Conservation (phyloP, 2,329 filamentous ascomycete species). For the Paecilomyces dactylethromorphus region DNA sequence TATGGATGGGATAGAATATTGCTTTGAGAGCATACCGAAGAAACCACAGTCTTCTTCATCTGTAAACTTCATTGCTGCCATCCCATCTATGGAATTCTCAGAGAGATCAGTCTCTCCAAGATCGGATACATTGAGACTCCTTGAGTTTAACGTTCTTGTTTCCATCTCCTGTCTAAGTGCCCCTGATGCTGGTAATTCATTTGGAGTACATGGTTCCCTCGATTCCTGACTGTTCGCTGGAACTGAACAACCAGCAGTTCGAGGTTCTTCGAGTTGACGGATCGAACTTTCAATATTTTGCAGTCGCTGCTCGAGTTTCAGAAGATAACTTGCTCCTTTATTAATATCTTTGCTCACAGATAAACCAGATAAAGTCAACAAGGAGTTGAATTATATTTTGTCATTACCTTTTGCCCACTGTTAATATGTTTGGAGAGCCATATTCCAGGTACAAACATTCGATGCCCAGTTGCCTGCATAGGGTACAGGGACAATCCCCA, state of each 20-base stretch:
- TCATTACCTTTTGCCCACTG: slow-evolving; percentile 10
- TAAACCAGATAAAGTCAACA: not conserved
- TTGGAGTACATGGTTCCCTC: too few relatives aligned
- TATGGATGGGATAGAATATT: too few relatives aligned
- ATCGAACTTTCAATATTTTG: slow-evolving; percentile 6
- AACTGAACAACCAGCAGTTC: not conserved
- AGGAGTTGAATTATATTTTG: not conserved
- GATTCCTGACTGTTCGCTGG: too few relatives aligned
- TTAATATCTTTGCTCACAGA: too few relatives aligned
- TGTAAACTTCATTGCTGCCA: slow-evolving; percentile 23
- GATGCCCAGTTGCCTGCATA: slow-evolving; percentile 7
- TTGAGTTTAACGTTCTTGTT: too few relatives aligned
- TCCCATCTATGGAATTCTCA: slow-evolving; percentile 19
- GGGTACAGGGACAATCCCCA: slow-evolving; percentile 7
- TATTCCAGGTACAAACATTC: slow-evolving; percentile 9
- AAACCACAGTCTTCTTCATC: slow-evolving; percentile 28
- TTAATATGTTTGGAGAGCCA: slow-evolving; percentile 6
- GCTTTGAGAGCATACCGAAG: slow-evolving; percentile 26
- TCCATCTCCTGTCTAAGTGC: not conserved
- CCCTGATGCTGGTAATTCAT: not conserved
- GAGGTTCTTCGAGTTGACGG: slow-evolving; percentile 3
- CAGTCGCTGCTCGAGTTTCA: slow-evolving; percentile 6
- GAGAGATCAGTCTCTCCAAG: slow-evolving; percentile 2
- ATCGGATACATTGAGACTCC: not conserved
- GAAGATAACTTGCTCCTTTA: slow-evolving; percentile 10